Evolutionary conservation across 352 stramenopile species (phyloP).

Genomic region (Globisporangium echinulatum): DNA sequence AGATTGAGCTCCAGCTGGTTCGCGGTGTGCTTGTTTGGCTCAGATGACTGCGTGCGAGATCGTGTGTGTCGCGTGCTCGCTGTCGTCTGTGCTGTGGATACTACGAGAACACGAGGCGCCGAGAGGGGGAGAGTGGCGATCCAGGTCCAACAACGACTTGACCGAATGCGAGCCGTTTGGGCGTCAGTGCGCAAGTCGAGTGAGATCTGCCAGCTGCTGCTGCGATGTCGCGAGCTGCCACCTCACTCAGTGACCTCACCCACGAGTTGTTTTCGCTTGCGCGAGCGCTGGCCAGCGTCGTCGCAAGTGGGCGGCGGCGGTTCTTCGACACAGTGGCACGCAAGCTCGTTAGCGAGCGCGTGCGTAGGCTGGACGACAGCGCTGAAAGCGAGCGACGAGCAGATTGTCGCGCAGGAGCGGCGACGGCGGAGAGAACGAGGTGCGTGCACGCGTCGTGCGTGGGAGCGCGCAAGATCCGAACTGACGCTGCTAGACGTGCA

Average conservation of each 20-base stretch:
- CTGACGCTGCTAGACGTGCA: background rate
- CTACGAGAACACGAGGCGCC: background rate
- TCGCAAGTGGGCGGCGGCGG: background rate
- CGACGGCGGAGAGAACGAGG: too few species aligned
- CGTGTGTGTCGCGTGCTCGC: too few species aligned
- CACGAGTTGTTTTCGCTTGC: background rate
- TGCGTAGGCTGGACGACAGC: background rate
- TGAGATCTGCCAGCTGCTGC: background rate
- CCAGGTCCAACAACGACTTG: too few species aligned
- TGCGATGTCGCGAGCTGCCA: constrained; percentile 1
- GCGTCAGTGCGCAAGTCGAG: background rate
- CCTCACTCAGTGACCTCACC: background rate
- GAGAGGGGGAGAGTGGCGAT: too few species aligned
- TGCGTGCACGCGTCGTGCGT: too few species aligned
- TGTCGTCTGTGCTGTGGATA: background rate
- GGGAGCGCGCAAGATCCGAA: constrained; percentile 1
- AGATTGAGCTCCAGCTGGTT: constrained; percentile 3
- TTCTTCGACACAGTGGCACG: background rate
- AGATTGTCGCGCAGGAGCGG: too few species aligned
- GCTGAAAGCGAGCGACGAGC: too few species aligned
- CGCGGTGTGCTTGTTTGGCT: background rate
- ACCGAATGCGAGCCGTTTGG: background rate
- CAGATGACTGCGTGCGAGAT: too few species aligned
- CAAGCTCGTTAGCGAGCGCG: background rate
- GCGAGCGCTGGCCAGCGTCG: background rate